Conservation (phyloP, 106 monocot species). For the Dactylorhiza incarnata region DNA sequence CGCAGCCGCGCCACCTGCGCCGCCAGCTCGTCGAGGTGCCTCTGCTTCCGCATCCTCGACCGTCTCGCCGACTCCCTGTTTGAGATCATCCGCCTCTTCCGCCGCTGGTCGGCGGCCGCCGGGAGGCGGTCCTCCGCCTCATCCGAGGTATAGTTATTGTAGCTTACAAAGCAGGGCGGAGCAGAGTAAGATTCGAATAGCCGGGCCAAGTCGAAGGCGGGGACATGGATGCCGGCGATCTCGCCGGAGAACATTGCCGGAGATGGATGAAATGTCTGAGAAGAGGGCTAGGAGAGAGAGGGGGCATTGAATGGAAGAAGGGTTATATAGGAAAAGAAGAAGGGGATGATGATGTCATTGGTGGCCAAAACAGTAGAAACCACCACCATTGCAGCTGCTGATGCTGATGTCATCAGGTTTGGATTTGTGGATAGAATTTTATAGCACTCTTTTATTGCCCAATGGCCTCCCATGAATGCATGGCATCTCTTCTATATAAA, state of each 20-base stretch:
- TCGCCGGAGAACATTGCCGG: conserved; percentile 49
- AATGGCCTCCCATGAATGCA: not conserved
- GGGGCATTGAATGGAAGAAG: not conserved
- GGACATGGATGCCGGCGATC: conserved; percentile 45
- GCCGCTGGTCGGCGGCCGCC: conserved; percentile 41
- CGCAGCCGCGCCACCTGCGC: conserved; percentile 52
- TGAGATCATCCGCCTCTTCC: conserved; percentile 74
- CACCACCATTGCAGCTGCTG: not conserved
- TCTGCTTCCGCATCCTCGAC: conserved; percentile 89
- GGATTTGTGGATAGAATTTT: conserved; percentile 1
- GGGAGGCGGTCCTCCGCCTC: conserved; percentile 35
- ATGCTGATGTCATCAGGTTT: not conserved
- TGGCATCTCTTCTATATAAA: not conserved
- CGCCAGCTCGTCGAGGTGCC: conserved; percentile 68
- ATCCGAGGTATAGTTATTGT: conserved; percentile 22
- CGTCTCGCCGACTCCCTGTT: conserved; percentile 84
- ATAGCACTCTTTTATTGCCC: not conserved
- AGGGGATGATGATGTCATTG: not conserved
- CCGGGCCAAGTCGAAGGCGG: conserved; percentile 12
- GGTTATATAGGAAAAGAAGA: not conserved
- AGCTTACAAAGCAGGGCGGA: not conserved
- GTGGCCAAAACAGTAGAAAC: no score
- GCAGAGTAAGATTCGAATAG: conserved; percentile 2
- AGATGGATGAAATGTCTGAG: not conserved
- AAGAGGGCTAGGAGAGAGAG: not conserved